Evolutionary conservation across 1,284 basidiomycete species (phyloP).

Genomic region (Naganishia albida): DNA sequence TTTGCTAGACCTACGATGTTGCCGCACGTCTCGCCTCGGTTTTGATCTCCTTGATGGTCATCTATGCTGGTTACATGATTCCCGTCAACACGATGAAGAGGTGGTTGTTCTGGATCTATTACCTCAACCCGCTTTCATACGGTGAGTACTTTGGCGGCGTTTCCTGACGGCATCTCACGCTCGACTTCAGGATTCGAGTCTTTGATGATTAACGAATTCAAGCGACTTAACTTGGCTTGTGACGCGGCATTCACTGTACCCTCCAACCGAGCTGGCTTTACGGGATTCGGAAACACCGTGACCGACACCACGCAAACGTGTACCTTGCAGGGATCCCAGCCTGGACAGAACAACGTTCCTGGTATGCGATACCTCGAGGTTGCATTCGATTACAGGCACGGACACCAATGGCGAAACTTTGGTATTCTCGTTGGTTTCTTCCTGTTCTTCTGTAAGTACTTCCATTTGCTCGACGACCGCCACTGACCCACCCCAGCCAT

Average conservation of each 20-base stretch:
- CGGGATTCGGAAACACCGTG: conserved; percentile 63
- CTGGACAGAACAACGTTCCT: conserved; percentile 45
- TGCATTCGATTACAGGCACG: conserved; percentile 41
- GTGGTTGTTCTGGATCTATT: conserved; percentile 62
- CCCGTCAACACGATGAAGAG: conserved; percentile 72
- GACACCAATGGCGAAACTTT: conserved; percentile 42
- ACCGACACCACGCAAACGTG: conserved; percentile 54
- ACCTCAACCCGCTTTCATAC: conserved; percentile 70
- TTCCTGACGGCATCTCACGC: background rate
- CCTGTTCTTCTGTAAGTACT: conserved; percentile 61
- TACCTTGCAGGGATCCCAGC: conserved; percentile 45
- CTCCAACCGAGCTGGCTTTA: conserved; percentile 64
- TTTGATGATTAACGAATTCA: conserved; percentile 81
- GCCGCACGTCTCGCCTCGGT: conserved; percentile 58
- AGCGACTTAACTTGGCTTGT: conserved; percentile 66
- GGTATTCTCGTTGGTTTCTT: conserved; percentile 61
- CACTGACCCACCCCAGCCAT: conserved; percentile 38
- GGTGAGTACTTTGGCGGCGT: conserved; percentile 39
- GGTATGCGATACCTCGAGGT: conserved; percentile 53
- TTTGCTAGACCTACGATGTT: conserved; percentile 56
- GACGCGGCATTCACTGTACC: conserved; percentile 71
- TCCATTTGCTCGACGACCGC: conserved; percentile 5
- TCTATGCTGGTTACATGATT: conserved; percentile 51
- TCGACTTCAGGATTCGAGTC: conserved; percentile 63
- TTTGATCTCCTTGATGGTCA: conserved; percentile 55